These are phyloP conservation scores for Dacryopinax primogenitus DNA, from an alignment of 768 basidiomycete genomes.

Conservation along the genomic window DNA sequence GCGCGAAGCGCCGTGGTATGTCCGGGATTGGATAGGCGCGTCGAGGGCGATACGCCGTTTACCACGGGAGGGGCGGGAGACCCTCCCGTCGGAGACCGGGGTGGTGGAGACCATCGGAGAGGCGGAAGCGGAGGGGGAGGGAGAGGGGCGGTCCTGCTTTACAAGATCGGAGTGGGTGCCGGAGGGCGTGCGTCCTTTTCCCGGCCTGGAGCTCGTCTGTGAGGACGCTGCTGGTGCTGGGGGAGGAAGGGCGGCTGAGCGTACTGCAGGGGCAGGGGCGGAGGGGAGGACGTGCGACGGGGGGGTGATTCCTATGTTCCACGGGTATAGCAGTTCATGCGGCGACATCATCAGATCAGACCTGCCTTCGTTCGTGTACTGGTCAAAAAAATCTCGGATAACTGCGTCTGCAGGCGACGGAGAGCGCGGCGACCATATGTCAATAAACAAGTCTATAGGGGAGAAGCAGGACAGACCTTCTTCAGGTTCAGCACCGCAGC, in stretches of 20 bases:
- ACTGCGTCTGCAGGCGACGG: not conserved
- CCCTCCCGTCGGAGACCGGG: not conserved
- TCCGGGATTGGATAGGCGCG: constrained; percentile 15
- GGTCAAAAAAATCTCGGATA: not conserved
- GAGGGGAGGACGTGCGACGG: not conserved
- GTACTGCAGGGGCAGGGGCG: not conserved
- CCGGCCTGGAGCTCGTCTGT: not conserved
- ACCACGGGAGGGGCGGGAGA: not conserved
- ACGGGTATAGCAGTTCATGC: not conserved
- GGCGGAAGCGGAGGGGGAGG: not conserved
- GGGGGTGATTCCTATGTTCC: not conserved
- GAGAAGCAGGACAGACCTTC: not conserved
- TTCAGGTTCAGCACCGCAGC: not conserved
- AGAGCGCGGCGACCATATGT: not conserved
- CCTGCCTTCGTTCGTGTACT: not conserved
- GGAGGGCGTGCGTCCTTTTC: not conserved
- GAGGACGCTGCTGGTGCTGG: not conserved
- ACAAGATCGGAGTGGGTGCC: not conserved
- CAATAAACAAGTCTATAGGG: not conserved
- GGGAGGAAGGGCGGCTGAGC: not conserved
- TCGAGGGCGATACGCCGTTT: constrained; percentile 13
- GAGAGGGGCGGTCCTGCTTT: not conserved
- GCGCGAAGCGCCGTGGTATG: constrained; percentile 10
- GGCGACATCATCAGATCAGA: not conserved
- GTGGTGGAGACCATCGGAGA: not conserved